phyloP scores from a whole-genome alignment of 805 yeast genomes.

The Kuraishia hungarica region DNA sequence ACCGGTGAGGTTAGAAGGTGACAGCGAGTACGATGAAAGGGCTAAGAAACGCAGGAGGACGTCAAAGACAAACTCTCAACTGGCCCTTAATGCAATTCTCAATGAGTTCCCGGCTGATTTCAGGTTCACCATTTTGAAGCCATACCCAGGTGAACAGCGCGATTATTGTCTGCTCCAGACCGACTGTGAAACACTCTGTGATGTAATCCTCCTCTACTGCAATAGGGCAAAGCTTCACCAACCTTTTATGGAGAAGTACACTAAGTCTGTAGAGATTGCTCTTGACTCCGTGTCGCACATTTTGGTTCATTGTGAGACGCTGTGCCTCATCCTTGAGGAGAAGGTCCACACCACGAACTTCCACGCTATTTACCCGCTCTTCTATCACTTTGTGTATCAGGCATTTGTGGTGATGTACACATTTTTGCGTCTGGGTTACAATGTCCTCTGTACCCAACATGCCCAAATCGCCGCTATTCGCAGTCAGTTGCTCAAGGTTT shows the following conservation, averaged over 20 bases:
- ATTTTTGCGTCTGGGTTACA: conserved; percentile 33
- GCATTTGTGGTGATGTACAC: conserved; percentile 43
- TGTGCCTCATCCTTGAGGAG: conserved; percentile 24
- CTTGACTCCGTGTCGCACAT: conserved; percentile 29
- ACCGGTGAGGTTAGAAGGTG: conserved; percentile 15
- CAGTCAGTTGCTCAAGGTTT: conserved; percentile 20
- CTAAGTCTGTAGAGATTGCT: conserved; percentile 27
- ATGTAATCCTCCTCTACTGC: conserved; percentile 37
- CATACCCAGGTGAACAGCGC: conserved; percentile 14
- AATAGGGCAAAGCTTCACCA: conserved; percentile 44
- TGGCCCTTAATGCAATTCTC: conserved; percentile 4
- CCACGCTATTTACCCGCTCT: conserved; percentile 34
- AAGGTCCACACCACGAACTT: conserved; percentile 20
- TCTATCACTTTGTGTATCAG: conserved; percentile 41
- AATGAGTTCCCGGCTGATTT: conserved; percentile 22
- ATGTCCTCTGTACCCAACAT: conserved; percentile 17
- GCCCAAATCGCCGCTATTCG: conserved; percentile 16
- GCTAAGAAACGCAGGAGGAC: conserved; percentile 5
- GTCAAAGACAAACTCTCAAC: not conserved
- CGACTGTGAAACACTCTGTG: conserved; percentile 30
- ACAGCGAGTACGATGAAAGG: conserved; percentile 3
- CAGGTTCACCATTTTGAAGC: conserved; percentile 19
- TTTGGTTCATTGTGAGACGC: conserved; percentile 24
- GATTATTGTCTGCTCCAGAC: conserved; percentile 17
- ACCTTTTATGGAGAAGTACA: conserved; percentile 34